Evolutionary conservation across 2,329 filamentous ascomycete species (phyloP).

Genomic region (Rhinocladiella similis): DNA sequence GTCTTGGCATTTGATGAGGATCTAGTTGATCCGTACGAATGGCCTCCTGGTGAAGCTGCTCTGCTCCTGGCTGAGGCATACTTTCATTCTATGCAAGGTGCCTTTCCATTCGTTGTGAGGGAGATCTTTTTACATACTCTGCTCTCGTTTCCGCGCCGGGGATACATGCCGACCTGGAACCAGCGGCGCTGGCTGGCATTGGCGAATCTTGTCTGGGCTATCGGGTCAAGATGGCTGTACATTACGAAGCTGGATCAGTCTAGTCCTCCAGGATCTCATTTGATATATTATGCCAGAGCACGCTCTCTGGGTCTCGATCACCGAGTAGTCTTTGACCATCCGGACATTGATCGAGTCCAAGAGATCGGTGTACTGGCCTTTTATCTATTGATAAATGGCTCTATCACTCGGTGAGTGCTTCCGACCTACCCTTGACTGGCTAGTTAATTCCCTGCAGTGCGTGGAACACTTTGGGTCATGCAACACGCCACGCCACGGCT

Average conservation of each 20-base stretch:
- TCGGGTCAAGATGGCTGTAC: slow-evolving; percentile 21
- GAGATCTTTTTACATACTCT: slow-evolving; percentile 18
- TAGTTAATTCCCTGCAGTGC: slow-evolving; percentile 21
- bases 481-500: slow-evolving; percentile 30
- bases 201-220: slow-evolving; percentile 23
- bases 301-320: slow-evolving; percentile 29
- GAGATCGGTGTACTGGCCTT: slow-evolving; percentile 25
- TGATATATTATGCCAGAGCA: slow-evolving; percentile 31
- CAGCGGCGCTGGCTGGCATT: slow-evolving; percentile 22
- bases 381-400: slow-evolving; percentile 27
- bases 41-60: slow-evolving; percentile 11
- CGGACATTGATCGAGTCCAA: slow-evolving; percentile 30
- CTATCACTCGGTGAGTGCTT: slow-evolving; percentile 29
- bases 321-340: slow-evolving; percentile 28
- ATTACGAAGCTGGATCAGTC: slow-evolving; percentile 11
- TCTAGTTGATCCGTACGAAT: slow-evolving; percentile 15
- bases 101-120: slow-evolving; percentile 17
- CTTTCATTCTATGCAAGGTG: slow-evolving; percentile 23
- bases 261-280: slow-evolving; percentile 16
- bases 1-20: slow-evolving; percentile 26
- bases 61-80: slow-evolving; percentile 21
- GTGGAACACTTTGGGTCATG: slow-evolving; percentile 32
- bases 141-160: neutral
- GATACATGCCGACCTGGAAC: slow-evolving; percentile 11
- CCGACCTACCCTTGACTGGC: neutral